Evolutionary conservation across 2,329 filamentous ascomycete species (phyloP).

Genomic region (Huntiella bhutanensis): DNA sequence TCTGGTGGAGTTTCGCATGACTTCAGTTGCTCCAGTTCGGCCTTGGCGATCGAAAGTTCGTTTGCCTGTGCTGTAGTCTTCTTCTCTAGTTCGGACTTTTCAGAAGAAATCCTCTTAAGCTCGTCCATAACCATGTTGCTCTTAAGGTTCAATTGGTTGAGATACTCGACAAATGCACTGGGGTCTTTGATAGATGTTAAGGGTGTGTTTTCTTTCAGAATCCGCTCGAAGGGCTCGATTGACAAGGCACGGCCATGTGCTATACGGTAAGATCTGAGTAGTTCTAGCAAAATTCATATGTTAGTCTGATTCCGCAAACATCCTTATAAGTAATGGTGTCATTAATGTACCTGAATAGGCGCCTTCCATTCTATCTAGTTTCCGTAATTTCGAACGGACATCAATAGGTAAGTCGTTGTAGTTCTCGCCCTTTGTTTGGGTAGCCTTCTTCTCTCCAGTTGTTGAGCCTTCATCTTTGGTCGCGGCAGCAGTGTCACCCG

Average conservation of each 20-base stretch:
- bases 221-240: conserved; percentile 85
- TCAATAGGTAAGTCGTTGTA: conserved; percentile 49
- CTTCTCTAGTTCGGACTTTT: conserved; percentile 64
- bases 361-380: conserved; percentile 74
- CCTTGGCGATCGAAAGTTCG: conserved; percentile 23
- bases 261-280: conserved; percentile 77
- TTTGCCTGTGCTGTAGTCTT: conserved; percentile 34
- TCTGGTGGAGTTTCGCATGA: background rate
- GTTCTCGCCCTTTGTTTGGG: conserved; percentile 21
- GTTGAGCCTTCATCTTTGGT: background rate
- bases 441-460: conserved; percentile 21
- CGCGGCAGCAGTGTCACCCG: too few species aligned
- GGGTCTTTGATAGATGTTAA: conserved; percentile 77
- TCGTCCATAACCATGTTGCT: conserved; percentile 90
- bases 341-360: conserved; percentile 57
- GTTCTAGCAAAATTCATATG: conserved; percentile 31
- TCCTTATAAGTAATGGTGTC: background rate
- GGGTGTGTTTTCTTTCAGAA: conserved; percentile 80
- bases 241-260: conserved; percentile 72
- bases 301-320: background rate
- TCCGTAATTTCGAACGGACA: conserved; percentile 55
- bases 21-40: conserved; percentile 27
- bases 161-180: conserved; percentile 67
- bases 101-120: conserved; percentile 65
- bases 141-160: conserved; percentile 70